A percentile compares a stretch with the other conserved stretches of the same genome.
Evolutionary conservation across 2,329 filamentous ascomycete genomes (phyloP).

Genomic region (Ambrosiella xylebori): DNA sequence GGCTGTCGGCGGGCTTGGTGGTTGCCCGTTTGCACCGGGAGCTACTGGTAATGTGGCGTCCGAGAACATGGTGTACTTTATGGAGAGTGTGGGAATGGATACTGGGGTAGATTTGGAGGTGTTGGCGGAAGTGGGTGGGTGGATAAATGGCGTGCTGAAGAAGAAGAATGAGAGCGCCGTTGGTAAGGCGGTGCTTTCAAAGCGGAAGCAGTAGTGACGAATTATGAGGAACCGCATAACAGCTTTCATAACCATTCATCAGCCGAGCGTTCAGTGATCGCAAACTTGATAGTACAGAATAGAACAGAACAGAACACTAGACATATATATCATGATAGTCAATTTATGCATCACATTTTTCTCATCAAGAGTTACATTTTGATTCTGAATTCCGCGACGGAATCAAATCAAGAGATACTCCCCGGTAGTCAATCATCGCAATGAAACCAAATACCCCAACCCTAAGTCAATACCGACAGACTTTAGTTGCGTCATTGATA

Average conservation of each 20-base stretch:
- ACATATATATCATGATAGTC: background rate
- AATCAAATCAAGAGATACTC: too few species aligned
- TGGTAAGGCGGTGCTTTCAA: constrained; percentile 46
- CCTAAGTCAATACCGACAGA: too few species aligned
- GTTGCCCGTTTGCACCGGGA: constrained; percentile 71
- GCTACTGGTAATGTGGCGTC: constrained; percentile 77
- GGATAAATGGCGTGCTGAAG: constrained; percentile 50
- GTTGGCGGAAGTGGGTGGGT: constrained; percentile 50
- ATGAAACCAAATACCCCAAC: too few species aligned
- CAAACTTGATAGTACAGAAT: background rate
- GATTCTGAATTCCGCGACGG: too few species aligned
- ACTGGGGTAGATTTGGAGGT: constrained; percentile 56
- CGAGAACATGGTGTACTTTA: constrained; percentile 66
- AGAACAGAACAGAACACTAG: background rate
- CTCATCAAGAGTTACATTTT: too few species aligned
- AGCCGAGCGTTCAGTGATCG: background rate
- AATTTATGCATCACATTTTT: background rate
- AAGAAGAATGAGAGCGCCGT: constrained; percentile 47
- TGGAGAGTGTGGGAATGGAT: constrained; percentile 55
- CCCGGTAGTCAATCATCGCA: too few species aligned
- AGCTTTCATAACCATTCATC: background rate
- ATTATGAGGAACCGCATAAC: background rate
- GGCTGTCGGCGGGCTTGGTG: constrained; percentile 64
- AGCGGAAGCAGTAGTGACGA: constrained; percentile 18
- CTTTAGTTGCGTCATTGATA: too few species aligned